phyloP scores from a whole-genome alignment of 208 protist genomes.

The Phytomonas sp. region DNA sequence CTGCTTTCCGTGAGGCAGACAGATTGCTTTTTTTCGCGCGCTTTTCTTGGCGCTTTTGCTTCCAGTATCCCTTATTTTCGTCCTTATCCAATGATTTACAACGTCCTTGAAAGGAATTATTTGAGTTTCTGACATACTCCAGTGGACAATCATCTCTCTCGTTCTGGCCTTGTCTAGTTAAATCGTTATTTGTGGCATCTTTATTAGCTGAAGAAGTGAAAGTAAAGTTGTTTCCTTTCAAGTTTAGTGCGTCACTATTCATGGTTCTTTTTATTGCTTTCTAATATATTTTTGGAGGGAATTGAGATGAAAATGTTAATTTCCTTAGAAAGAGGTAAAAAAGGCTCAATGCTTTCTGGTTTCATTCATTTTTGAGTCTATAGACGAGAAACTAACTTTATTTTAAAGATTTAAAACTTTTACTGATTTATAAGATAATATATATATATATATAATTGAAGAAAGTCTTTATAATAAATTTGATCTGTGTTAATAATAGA shows the following conservation, averaged over 20 bases:
- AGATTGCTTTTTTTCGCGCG: slow-evolving; percentile 24
- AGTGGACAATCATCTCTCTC: background rate
- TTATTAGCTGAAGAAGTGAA: background rate
- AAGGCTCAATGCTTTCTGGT: background rate
- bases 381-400: background rate
- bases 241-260: background rate
- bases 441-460: background rate
- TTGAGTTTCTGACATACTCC: background rate
- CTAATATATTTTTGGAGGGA: background rate
- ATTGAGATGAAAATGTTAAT: background rate
- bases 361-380: background rate
- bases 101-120: slow-evolving; percentile 4
- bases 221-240: background rate
- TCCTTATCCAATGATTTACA: slow-evolving; percentile 49
- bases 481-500: slow-evolving; percentile 1
- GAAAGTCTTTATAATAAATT: background rate
- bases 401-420: slow-evolving; percentile 5
- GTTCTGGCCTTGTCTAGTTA: background rate
- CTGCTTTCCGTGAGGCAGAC: slow-evolving; percentile 22
- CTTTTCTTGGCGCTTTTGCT: slow-evolving; percentile 41
- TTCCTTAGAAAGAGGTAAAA: background rate
- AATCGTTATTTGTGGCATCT: background rate
- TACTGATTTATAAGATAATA: background rate
- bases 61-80: slow-evolving; percentile 51
- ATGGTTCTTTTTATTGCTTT: background rate